Evolutionary conservation across 2,329 filamentous ascomycete genomes (phyloP).

Genomic region (Trichoderma simmonsii): DNA sequence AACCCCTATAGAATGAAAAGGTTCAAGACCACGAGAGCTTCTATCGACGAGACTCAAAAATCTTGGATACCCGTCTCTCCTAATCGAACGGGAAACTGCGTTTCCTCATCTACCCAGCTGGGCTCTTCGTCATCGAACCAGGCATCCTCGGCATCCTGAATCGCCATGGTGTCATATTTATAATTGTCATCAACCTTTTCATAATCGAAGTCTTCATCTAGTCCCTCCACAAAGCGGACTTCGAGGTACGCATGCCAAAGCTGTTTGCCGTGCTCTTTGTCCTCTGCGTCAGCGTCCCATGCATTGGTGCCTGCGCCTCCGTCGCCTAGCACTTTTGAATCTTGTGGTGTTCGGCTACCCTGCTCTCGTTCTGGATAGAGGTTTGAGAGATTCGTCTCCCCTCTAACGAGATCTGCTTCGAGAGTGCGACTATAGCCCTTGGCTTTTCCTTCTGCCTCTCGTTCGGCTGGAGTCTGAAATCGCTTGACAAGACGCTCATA

Average conservation of each 20-base stretch:
- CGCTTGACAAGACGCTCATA: constrained; percentile 78
- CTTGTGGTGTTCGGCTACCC: background rate
- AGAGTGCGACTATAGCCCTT: constrained; percentile 79
- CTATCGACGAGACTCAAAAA: constrained; percentile 47
- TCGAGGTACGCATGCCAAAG: constrained; percentile 72
- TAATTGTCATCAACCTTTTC: constrained; percentile 65
- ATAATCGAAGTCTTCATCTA: constrained; percentile 79
- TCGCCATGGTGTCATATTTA: constrained; percentile 62
- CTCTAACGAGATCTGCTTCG: constrained; percentile 72
- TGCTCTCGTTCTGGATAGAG: constrained; percentile 37
- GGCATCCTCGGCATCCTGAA: constrained; percentile 63
- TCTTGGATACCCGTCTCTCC: constrained; percentile 73
- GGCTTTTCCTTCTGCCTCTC: constrained; percentile 66
- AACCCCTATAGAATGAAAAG: background rate
- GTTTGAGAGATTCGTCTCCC: constrained; percentile 70
- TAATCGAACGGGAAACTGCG: constrained; percentile 30
- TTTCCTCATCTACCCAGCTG: constrained; percentile 50
- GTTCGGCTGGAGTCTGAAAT: constrained; percentile 71
- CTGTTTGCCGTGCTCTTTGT: constrained; percentile 62
- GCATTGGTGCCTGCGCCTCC: constrained; percentile 29
- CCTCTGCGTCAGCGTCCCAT: constrained; percentile 30
- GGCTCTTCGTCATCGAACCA: constrained; percentile 82
- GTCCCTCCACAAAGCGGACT: constrained; percentile 69
- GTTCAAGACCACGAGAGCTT: background rate
- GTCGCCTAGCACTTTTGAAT: constrained; percentile 10